Conservation (phyloP, 2,329 filamentous ascomycete species). For the Aaosphaeria arxii region DNA sequence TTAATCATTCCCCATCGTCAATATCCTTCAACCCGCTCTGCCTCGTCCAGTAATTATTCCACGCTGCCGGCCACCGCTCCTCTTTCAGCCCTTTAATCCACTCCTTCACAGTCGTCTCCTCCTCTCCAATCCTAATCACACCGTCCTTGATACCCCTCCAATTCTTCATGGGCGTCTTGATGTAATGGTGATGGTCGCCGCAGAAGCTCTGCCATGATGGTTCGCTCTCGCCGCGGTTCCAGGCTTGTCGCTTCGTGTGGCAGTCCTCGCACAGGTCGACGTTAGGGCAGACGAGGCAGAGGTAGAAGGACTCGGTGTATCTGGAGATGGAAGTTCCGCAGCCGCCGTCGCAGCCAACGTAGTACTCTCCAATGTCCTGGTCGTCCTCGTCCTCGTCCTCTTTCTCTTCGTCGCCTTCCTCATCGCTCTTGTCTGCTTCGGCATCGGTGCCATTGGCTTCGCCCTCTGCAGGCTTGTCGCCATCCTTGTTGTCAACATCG, state of each 20-base stretch:
- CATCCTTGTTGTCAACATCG: too few relatives aligned
- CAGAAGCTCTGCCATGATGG: constrained; percentile 5
- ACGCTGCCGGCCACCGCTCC: constrained; percentile 15
- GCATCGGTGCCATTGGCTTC: neutral
- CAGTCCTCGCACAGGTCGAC: constrained; percentile 11
- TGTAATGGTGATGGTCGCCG: constrained; percentile 10
- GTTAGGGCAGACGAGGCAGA: constrained; percentile 12
- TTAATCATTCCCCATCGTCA: neutral
- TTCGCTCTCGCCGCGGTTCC: constrained; percentile 2
- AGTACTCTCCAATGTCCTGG: constrained; percentile 1
- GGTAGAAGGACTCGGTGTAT: constrained; percentile 8
- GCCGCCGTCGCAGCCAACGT: constrained; percentile 4
- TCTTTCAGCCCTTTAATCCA: constrained; percentile 3
- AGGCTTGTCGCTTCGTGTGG: constrained; percentile 4
- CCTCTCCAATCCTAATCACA: constrained; percentile 4
- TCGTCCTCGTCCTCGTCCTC: neutral
- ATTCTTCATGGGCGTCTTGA: constrained; percentile 13
- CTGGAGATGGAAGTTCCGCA: constrained; percentile 1
- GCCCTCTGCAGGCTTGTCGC: neutral
- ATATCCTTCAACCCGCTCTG: constrained; percentile 12
- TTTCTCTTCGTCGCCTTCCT: neutral
- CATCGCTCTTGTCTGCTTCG: neutral
- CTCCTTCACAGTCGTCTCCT: constrained; percentile 3
- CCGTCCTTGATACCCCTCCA: constrained; percentile 16
- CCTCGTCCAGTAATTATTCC: constrained; percentile 14